Percentiles rank a stretch among this genome's conserved stretches.
These are phyloP conservation scores for Elsinoe australis DNA, from an alignment of 2,329 filamentous ascomycete species.

Conservation along the genomic window DNA sequence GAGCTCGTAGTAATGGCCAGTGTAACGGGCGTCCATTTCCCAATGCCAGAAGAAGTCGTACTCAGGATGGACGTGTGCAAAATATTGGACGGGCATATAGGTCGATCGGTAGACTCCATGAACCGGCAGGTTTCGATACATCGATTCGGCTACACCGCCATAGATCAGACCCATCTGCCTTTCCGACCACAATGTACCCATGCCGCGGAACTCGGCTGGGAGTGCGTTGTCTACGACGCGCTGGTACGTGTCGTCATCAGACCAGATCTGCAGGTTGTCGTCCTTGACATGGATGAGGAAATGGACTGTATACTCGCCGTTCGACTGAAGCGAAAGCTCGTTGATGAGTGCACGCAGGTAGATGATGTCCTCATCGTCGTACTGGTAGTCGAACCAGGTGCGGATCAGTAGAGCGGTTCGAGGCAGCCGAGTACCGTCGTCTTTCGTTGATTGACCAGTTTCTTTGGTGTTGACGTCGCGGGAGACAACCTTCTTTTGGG, in stretches of 20 bases:
- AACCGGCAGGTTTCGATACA: constrained; percentile 54
- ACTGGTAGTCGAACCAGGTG: constrained; percentile 73
- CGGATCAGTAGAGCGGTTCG: constrained; percentile 75
- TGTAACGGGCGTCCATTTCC: constrained; percentile 91
- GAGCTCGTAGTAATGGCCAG: constrained; percentile 78
- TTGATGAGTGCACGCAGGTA: constrained; percentile 74
- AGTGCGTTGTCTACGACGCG: constrained; percentile 49
- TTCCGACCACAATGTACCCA: constrained; percentile 48
- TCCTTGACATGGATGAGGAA: constrained; percentile 82
- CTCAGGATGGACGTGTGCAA: constrained; percentile 78
- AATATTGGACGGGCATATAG: constrained; percentile 92
- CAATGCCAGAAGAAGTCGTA: constrained; percentile 92
- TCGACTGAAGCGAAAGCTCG: constrained; percentile 68
- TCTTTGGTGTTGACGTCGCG: constrained; percentile 21
- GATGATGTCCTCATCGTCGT: constrained; percentile 71
- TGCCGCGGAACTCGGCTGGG: constrained; percentile 43
- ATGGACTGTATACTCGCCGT: constrained; percentile 74
- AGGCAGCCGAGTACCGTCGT: constrained; percentile 34
- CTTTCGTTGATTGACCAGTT: constrained; percentile 19
- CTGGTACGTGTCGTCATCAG: constrained; percentile 65
- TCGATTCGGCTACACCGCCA: constrained; percentile 42
- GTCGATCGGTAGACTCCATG: constrained; percentile 65
- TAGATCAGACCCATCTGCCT: constrained; percentile 50
- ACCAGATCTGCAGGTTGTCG: constrained; percentile 70
- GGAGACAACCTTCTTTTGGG: neutral